Evolutionary conservation across 306 rosid genomes (phyloP).

Genomic region (Neltuma alba): DNA sequence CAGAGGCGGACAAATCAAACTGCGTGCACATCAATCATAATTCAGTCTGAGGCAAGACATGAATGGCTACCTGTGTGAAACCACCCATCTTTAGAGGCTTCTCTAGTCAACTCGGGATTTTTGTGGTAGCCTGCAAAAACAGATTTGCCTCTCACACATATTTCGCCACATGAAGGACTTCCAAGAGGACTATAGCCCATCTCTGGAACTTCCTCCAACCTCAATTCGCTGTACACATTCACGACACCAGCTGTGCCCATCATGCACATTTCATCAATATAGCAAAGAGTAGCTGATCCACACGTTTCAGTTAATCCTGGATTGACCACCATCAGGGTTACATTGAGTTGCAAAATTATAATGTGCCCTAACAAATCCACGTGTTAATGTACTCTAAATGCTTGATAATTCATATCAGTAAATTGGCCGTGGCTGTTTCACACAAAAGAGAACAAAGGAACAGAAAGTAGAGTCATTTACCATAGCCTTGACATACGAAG

Average conservation of each 20-base stretch:
- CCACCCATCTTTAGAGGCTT: constrained; percentile 82
- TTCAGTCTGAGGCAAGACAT: constrained; percentile 9
- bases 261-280: constrained; percentile 90
- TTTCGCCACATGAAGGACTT: constrained; percentile 75
- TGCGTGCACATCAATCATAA: not conserved
- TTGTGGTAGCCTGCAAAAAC: constrained; percentile 71
- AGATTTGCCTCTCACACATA: constrained; percentile 79
- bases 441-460: not conserved
- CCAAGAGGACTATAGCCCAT: constrained; percentile 87
- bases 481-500: constrained; percentile 76
- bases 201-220: constrained; percentile 78
- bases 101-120: constrained; percentile 69
- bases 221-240: constrained; percentile 63
- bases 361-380: not conserved
- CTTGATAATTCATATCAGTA: not conserved
- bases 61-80: constrained; percentile 72
- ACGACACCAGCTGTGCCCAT: constrained; percentile 73
- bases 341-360: constrained; percentile 1
- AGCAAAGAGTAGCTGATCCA: constrained; percentile 68
- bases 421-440: not conserved
- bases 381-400: not conserved
- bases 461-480: constrained; percentile 41
- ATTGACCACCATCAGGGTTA: constrained; percentile 35
- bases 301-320: constrained; percentile 91
- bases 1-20: constrained; percentile 14